Evolutionary conservation across 2,329 filamentous ascomycete species (phyloP).

Genomic region (Bipolaris victoriae): DNA sequence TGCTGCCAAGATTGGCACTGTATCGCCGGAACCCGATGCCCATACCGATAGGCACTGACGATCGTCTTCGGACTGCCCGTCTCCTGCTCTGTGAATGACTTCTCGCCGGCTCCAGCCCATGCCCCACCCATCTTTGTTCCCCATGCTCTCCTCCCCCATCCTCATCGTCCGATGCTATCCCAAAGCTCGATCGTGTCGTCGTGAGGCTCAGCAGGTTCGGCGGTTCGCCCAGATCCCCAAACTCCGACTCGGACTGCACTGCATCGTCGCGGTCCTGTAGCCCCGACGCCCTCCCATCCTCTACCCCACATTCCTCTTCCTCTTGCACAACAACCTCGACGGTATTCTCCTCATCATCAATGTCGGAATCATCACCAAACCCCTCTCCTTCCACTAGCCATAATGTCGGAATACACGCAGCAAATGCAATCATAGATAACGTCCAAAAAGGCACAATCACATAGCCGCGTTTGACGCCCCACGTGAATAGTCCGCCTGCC

Average conservation of each 20-base stretch:
- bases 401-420: constrained; percentile 75
- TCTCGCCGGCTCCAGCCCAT: constrained; percentile 19
- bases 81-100: constrained; percentile 44
- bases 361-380: constrained; percentile 54
- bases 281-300: neutral
- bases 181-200: constrained; percentile 38
- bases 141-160: constrained; percentile 14
- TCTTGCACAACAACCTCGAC: constrained; percentile 23
- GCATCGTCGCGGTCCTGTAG: constrained; percentile 21
- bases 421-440: constrained; percentile 65
- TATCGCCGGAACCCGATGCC: constrained; percentile 52
- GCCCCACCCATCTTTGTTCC: constrained; percentile 22
- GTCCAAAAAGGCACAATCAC: constrained; percentile 83
- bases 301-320: constrained; percentile 19
- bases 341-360: constrained; percentile 43
- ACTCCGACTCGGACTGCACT: constrained; percentile 45
- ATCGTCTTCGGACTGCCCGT: constrained; percentile 44
- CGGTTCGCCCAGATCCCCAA: constrained; percentile 41
- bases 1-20: constrained; percentile 54
- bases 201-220: constrained; percentile 44
- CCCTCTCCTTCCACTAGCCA: constrained; percentile 78
- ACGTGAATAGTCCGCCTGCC: constrained; percentile 74
- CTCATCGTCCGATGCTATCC: constrained; percentile 34
- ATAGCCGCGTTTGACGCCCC: constrained; percentile 76
- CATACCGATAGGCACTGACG: constrained; percentile 55